Evolutionary conservation across 768 basidiomycete genomes (phyloP).

Genomic region (Amanita rimosa): DNA sequence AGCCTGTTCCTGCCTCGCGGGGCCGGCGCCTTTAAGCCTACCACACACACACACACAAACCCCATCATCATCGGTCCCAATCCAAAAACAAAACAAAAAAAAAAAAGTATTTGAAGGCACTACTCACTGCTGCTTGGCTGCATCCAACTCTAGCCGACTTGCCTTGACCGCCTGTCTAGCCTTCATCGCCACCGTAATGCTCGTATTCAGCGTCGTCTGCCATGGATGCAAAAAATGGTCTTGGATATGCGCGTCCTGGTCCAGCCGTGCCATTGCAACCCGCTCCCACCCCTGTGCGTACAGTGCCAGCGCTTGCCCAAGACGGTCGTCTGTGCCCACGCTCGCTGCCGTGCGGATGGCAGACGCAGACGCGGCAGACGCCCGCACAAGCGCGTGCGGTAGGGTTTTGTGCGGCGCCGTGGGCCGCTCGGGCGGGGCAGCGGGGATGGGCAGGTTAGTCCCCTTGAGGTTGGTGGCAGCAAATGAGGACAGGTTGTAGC

Average conservation of each 20-base stretch:
- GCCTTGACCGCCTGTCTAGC: conserved; percentile 74
- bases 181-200: conserved; percentile 86
- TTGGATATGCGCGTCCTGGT: conserved; percentile 69
- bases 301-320: conserved; percentile 65
- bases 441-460: conserved; percentile 72
- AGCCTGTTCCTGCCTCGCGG: conserved; percentile 82
- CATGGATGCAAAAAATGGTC: conserved; percentile 67
- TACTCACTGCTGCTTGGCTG: conserved; percentile 77
- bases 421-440: conserved; percentile 40
- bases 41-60: neutral
- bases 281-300: conserved; percentile 83
- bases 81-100: neutral
- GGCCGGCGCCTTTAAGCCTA: conserved; percentile 70
- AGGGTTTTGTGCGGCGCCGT: conserved; percentile 85
- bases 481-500: conserved; percentile 69
- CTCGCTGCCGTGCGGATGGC: conserved; percentile 32
- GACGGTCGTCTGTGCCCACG: conserved; percentile 36
- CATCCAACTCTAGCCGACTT: conserved; percentile 80
- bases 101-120: neutral
- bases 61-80: neutral
- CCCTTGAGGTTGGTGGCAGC: conserved; percentile 85
- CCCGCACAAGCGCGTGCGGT: conserved; percentile 85
- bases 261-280: conserved; percentile 62
- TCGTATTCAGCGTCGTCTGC: conserved; percentile 78
- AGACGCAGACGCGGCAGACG: conserved; percentile 51